Base-by-base conservation (phyloP, 2,329 filamentous ascomycete species). In the Chaetomiaceae sp. region DNA sequence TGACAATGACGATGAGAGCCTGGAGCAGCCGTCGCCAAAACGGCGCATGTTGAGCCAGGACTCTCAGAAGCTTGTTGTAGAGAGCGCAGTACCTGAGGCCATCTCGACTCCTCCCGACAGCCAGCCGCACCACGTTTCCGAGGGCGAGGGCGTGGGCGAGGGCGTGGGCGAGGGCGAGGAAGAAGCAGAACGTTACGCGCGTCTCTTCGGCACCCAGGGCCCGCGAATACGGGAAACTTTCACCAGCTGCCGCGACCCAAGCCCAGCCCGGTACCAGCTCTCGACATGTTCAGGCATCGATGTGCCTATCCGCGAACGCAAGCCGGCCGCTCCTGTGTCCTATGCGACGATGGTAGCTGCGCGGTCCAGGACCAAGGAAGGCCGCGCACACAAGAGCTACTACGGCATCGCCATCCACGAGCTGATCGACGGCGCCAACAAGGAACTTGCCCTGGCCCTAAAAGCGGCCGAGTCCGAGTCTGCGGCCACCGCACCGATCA, bases 351-450 rank as follows among this genome's bases (percentile, higher is more conserved):
- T 88, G 56, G 77, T 86, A 3, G 83, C 84, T 18, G 75, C 79
- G 10, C 73, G 84, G 40, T 87, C 84, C 5, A 78, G 68, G 45
- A 81, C 76, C 1, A 81, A 79, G 52, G 77, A 83, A 47, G 83
- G 84, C 2, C 74, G 81, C 48, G 86, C 86, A 2, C 79, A 79
- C 58, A 79, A 79, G 56, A 84, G 83, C 57, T 97, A 90, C 66
- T 98, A 95, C 62, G 93, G 93, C 9, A 84, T 98, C 54, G 84
- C 95, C 38, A 93, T 98, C 27, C 89, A 96, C 64, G 74, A 81
- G 45, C 70, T 98, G 32, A 76, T 97, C 47, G 83, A 86, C 47
- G 76, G 84, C 14, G 85, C 85, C 3, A 70, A 78, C 43, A 75
- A 76, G 17, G 80, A 88, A 51, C 66, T 76, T 9, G 67, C 71